phyloP scores from a whole-genome alignment of 768 basidiomycete genomes.

The Pleurotus platypus region DNA sequence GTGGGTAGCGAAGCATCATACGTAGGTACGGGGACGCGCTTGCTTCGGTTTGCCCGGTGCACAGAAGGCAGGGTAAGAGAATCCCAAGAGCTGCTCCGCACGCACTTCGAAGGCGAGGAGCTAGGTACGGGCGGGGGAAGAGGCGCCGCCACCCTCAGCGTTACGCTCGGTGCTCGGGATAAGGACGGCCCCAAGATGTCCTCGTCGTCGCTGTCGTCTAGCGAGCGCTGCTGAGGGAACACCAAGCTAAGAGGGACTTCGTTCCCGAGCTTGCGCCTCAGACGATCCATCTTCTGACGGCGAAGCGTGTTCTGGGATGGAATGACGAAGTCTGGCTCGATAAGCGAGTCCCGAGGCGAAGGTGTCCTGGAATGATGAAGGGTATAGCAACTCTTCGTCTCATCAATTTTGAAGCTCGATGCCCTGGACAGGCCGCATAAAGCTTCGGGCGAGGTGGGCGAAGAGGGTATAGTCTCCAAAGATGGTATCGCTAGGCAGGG shows the following conservation, averaged over 20 bases:
- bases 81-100: neutral
- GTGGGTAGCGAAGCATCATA: slow-evolving; percentile 2
- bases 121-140: slow-evolving; percentile 8
- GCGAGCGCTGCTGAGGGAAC: slow-evolving; percentile 34
- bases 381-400: too few species aligned
- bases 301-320: slow-evolving; percentile 38
- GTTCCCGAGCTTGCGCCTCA: slow-evolving; percentile 59
- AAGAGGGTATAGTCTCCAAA: slow-evolving; percentile 26
- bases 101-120: slow-evolving; percentile 1
- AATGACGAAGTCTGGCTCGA: slow-evolving; percentile 33
- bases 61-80: slow-evolving; percentile 4
- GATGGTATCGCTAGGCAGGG: slow-evolving; percentile 15
- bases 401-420: too few species aligned
- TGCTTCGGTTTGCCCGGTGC: slow-evolving; percentile 3
- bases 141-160: slow-evolving; percentile 1
- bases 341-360: slow-evolving; percentile 20
- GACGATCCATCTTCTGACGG: slow-evolving; percentile 59
- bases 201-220: neutral
- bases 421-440: too few species aligned
- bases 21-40: neutral
- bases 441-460: slow-evolving; percentile 13
- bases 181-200: neutral
- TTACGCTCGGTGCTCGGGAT: neutral
- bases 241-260: slow-evolving; percentile 60
- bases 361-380: slow-evolving; percentile 1